Evolutionary conservation across 129 eudicot genomes (phyloP), one percentile per base, ranked within the genome.

Genomic region (Pulicaria dysenterica): DNA sequence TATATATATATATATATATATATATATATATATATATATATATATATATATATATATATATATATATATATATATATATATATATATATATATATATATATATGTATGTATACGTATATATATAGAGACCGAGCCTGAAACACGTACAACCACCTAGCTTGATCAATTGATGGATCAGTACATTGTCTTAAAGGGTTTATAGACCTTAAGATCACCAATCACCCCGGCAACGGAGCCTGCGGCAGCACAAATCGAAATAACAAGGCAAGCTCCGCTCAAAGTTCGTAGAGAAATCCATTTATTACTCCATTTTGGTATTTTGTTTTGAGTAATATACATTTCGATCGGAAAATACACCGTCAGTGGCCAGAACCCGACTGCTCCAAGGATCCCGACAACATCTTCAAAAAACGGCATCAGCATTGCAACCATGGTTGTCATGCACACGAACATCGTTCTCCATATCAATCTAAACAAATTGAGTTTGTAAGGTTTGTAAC

Each of bases 211-310:
- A 59, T 87, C 92, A 51, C 79, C 74, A 53, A 87, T 82, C 38
- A 87, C 92, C 6, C 92, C 92, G 0, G 88, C 92, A 12, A 87
- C 46, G 13, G 92, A 87, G 7, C 92, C 92, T 6, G 83, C 92
- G 5, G 92, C 92, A 0, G 92, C 92, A 42, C 85, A 86, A 51
- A 87, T 48, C 1, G 92, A 84, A 63, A 87, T 84, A 16, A 78
- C 44, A 8, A 87, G 80, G 48, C 92, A 87, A 5, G 63, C 80
- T 5, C 4, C 51, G 51, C 89, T 84, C 58, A 87, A 65, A 15
- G 75, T 78, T 61, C 79, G 86, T 9, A 84, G 61, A 31, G 63
- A 72, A 9, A 87, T 64, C 92, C 92, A 87, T 70, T 78, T 84
- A 0, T 17, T 75, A 73, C 89, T 87, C 89, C 92, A 87, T 54